Percentiles rank a stretch among this genome's conserved stretches.
Conservation (phyloP, 257 asterid genomes). For the Gentiana straminea region DNA sequence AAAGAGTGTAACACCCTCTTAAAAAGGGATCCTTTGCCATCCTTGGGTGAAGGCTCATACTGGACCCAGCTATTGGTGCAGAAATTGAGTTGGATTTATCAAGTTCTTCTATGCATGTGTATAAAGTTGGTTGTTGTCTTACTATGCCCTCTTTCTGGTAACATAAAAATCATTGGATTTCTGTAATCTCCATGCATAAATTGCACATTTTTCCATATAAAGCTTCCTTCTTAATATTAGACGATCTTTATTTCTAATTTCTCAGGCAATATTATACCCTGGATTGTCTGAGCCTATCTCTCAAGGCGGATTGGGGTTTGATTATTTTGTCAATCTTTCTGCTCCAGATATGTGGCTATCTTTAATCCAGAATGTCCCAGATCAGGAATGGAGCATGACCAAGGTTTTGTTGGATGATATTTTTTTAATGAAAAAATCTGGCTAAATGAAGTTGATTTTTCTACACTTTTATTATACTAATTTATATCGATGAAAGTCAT, state of each 20-base stretch:
- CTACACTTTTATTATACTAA: too few species aligned
- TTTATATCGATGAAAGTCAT: too few species aligned
- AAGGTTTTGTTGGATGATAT: slow-evolving; percentile 41
- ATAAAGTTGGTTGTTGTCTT: too few species aligned
- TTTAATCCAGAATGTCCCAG: slow-evolving; percentile 63
- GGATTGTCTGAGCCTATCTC: slow-evolving; percentile 85
- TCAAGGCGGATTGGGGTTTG: slow-evolving; percentile 97
- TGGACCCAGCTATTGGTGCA: too few species aligned
- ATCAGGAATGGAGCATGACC: slow-evolving; percentile 87
- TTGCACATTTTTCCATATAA: background rate
- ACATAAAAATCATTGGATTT: background rate
- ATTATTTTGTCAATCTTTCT: slow-evolving; percentile 78
- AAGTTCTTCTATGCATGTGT: too few species aligned
- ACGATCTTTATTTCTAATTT: slow-evolving; percentile 18
- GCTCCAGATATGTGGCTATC: slow-evolving; percentile 88
- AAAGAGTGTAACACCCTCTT: too few species aligned
- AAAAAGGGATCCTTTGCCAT: too few species aligned
- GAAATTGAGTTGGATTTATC: too few species aligned
- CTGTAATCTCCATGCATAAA: background rate
- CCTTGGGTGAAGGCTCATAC: too few species aligned
- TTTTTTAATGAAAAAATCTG: background rate
- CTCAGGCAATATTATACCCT: slow-evolving; percentile 79
- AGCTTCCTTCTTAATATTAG: slow-evolving; percentile 3
- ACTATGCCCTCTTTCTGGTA: background rate
- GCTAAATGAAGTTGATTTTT: background rate